Conservation (phyloP, 179 eudicot species). For the Patellifolia procumbens region DNA sequence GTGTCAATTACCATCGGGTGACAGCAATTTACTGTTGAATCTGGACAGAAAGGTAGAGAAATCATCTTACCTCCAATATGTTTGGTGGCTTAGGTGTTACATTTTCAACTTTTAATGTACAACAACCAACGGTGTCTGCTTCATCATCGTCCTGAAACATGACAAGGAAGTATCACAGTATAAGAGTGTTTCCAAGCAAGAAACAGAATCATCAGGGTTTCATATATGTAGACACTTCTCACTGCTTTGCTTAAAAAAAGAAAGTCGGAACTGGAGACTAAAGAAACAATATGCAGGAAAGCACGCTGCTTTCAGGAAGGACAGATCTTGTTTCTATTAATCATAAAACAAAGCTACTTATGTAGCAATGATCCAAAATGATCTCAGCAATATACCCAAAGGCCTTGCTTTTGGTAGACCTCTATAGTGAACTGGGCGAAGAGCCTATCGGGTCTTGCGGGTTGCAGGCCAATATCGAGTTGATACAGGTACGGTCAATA, state of each 20-base stretch:
- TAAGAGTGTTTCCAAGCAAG: not conserved
- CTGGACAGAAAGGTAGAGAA: not conserved
- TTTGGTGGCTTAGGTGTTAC: slow-evolving; percentile 78
- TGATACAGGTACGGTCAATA: too few relatives aligned
- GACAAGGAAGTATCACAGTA: slow-evolving; percentile 15
- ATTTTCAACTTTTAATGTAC: slow-evolving; percentile 95
- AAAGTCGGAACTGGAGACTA: not conserved
- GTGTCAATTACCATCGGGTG: not conserved
- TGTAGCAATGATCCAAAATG: not conserved
- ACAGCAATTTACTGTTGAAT: not conserved
- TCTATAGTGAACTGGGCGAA: too few relatives aligned
- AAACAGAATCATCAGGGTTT: not conserved
- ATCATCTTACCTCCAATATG: slow-evolving; percentile 64
- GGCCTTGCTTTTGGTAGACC: too few relatives aligned
- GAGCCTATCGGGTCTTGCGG: too few relatives aligned
- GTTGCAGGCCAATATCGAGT: too few relatives aligned
- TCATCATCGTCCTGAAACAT: slow-evolving; percentile 92
- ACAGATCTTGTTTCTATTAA: not conserved
- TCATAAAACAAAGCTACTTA: not conserved
- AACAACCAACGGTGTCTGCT: slow-evolving; percentile 99
- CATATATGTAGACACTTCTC: not conserved
- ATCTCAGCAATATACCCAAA: not conserved
- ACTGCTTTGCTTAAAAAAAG: not conserved
- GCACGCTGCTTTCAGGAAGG: not conserved
- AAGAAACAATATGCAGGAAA: not conserved